Evolutionary conservation across 2,329 filamentous ascomycete species (phyloP), one percentile per base, ranked within the genome.

Genomic region (Colletotrichum higginsianum): DNA sequence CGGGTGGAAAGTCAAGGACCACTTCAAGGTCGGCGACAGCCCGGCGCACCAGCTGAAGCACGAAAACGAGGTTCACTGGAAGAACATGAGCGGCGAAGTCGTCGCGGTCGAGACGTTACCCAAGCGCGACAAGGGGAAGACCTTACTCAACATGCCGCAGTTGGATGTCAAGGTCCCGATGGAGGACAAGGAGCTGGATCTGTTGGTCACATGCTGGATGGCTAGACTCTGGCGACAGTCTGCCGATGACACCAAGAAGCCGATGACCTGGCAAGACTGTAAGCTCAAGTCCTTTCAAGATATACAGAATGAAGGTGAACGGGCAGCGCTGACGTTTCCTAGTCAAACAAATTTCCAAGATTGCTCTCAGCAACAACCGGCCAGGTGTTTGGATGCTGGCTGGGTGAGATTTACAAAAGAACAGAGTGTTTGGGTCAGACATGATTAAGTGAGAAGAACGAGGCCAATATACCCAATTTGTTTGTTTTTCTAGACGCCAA

Each of bases 131-230:
- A 70, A 74, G 13, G 56, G 77, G 4, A 75, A 73, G 4, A 74
- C 61, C 0, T 16, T 77, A 3, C 21, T 61, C 3, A 71, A 69
- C 18, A 61, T 74, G 8, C 77, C 78, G 3, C 67, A 76, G 13
- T 68, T 80, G 38, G 67, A 76, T 4, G 74, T 80, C 5, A 76
- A 76, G 40, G 50, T 49, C 0, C 58, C 18, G 0, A 55, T 79
- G 21, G 72, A 75, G 1, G 76, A 77, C n/a, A 80, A 76, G 56
- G 42, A 75, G 11, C 67, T 79, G 46, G 79, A 80, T 71, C 61
- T 80, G 2, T 49, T 80, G 15, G 77, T 80, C 0, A 66, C 77
- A 0, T 77, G 77, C 11, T 80, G 78, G 78, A 76, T 76, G 61
- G 77, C 77, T 2, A 69, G 78, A 5, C 26, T 79, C 4, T 80